Percentiles rank a stretch among this genome's conserved stretches.
Conservation (phyloP, 2,329 filamentous ascomycete species). For the Helotiales sp. region DNA sequence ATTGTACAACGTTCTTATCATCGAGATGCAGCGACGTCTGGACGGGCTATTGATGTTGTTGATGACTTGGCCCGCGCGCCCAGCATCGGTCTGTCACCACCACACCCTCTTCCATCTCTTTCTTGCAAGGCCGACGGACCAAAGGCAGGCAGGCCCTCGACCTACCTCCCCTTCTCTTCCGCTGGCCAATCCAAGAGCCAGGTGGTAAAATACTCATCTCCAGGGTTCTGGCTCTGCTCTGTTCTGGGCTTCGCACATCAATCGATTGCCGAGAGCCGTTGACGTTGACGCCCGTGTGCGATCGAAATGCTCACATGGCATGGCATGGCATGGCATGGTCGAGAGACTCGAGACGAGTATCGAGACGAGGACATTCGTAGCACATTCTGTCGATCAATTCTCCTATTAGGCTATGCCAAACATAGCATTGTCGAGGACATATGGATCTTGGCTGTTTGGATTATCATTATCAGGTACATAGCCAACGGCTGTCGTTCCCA, state of each 20-base stretch:
- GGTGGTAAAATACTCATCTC: neutral
- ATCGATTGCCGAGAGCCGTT: neutral
- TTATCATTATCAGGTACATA: no score
- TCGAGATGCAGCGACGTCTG: neutral
- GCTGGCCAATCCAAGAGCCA: neutral
- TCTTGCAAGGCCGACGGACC: neutral
- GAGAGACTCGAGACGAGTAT: no score
- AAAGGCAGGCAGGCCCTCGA: neutral
- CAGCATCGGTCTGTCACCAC: constrained; percentile 1
- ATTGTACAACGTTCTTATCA: constrained; percentile 5
- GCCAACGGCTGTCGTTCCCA: neutral
- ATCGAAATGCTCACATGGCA: no score
- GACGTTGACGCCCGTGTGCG: neutral
- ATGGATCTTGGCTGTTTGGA: neutral
- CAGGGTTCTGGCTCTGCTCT: neutral
- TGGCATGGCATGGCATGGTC: neutral
- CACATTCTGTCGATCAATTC: neutral
- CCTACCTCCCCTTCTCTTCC: neutral
- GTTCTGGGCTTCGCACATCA: neutral
- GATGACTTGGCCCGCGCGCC: neutral
- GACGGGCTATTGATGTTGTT: neutral
- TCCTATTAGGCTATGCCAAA: neutral
- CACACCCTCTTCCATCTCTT: constrained; percentile 11
- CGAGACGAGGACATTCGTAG: neutral
- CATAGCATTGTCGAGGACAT: neutral